A percentile compares a stretch with the other conserved stretches of the same genome.
Conservation (phyloP, 306 rosid species). For the Gleditsia sinensis region DNA sequence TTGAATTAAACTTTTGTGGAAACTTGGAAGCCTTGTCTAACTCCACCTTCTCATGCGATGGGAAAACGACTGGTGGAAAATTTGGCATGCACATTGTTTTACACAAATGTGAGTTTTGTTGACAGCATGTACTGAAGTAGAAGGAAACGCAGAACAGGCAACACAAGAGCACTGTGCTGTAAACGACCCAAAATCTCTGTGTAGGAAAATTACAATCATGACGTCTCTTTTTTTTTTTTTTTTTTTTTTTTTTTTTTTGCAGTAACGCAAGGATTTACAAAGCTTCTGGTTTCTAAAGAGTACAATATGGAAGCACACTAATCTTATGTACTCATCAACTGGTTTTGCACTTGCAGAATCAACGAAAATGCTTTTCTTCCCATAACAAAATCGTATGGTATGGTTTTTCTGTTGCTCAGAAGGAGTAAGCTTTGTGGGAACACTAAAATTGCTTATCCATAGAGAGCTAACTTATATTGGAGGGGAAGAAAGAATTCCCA, state of each 20-base stretch:
- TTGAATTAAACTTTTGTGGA: background rate
- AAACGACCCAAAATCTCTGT: background rate
- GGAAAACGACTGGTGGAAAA: too few relatives aligned
- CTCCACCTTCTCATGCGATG: too few relatives aligned
- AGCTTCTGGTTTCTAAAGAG: conserved; percentile 10
- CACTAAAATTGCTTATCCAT: conserved; percentile 18
- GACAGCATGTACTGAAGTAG: background rate
- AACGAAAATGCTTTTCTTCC: conserved; percentile 26
- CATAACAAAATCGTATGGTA: conserved; percentile 30
- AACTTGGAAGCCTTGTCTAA: background rate
- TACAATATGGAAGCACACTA: conserved; percentile 1
- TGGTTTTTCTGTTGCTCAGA: conserved; percentile 1
- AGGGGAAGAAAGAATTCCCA: conserved; percentile 37
- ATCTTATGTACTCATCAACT: conserved; percentile 10
- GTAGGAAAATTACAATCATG: background rate
- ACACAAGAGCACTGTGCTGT: background rate
- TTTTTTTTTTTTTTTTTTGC: too few relatives aligned
- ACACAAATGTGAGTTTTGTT: background rate
- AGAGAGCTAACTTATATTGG: conserved; percentile 31
- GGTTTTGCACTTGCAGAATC: conserved; percentile 26
- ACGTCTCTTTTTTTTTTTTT: background rate
- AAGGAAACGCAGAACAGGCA: background rate
- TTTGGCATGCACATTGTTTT: background rate
- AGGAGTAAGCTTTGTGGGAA: conserved; percentile 22
- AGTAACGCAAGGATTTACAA: background rate